phyloP scores from a whole-genome alignment of 1,284 basidiomycete genomes.

The Leccinum insigne region DNA sequence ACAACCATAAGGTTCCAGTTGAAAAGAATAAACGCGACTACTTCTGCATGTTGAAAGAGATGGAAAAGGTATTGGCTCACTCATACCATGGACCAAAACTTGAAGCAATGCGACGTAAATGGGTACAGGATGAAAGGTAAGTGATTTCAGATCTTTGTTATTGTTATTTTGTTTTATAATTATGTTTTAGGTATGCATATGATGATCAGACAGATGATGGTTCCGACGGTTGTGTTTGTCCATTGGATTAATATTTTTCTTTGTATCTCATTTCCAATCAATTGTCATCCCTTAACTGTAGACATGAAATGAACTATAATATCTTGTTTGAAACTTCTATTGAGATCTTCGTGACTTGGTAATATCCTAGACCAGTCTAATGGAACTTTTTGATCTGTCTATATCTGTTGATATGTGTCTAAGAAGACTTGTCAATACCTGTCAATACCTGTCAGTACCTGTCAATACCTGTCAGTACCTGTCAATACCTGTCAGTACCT shows the following conservation, averaged over 20 bases:
- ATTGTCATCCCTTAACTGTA: background rate
- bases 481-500: too few relatives aligned
- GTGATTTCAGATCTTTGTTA: background rate
- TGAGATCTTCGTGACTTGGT: background rate
- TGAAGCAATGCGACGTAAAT: background rate
- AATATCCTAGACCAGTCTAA: background rate
- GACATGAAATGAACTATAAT: background rate
- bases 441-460: too few relatives aligned
- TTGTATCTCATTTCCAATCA: conserved; percentile 16
- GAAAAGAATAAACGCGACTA: background rate
- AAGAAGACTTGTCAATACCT: too few relatives aligned
- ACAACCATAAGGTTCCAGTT: background rate
- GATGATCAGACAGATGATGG: background rate
- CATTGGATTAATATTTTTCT: background rate
- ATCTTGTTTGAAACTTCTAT: background rate
- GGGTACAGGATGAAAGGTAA: background rate
- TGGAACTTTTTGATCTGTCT: too few relatives aligned
- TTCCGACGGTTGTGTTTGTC: background rate
- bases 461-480: too few relatives aligned
- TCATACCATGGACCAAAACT: background rate
- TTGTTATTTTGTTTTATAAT: background rate
- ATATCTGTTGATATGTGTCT: too few relatives aligned
- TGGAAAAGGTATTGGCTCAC: background rate
- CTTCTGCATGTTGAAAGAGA: background rate
- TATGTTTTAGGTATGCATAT: background rate